Evolutionary conservation across 1,284 basidiomycete genomes (phyloP).

Genomic region (Austropuccinia psidii): DNA sequence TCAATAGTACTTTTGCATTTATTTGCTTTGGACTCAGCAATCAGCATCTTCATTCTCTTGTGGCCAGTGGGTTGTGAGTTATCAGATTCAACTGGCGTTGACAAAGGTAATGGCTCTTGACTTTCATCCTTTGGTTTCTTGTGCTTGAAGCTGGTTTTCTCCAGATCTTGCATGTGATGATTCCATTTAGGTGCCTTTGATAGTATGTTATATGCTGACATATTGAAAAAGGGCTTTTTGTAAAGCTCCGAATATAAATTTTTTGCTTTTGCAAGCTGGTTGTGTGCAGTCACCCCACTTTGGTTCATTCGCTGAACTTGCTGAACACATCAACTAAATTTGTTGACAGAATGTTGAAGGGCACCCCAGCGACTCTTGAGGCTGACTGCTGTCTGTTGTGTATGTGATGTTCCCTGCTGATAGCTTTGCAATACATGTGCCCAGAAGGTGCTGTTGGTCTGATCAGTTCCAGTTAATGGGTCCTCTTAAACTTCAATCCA

Average conservation of each 20-base stretch:
- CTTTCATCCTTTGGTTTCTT: background rate
- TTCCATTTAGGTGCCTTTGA: background rate
- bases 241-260: background rate
- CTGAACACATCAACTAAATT: background rate
- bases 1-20: too few relatives aligned
- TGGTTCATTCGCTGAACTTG: background rate
- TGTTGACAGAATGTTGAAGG: background rate
- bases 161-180: background rate
- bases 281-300: background rate
- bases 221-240: background rate
- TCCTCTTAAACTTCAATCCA: too few relatives aligned
- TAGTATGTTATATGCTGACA: background rate
- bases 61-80: too few relatives aligned
- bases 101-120: background rate
- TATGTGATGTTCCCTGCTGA: too few relatives aligned
- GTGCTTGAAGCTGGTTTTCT: too few relatives aligned
- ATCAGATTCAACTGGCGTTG: too few relatives aligned
- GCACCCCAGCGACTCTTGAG: background rate
- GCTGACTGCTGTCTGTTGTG: too few relatives aligned
- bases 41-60: too few relatives aligned
- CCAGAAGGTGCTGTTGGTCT: too few relatives aligned
- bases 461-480: too few relatives aligned
- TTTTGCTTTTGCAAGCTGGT: background rate
- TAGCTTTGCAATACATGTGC: too few relatives aligned
- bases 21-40: too few relatives aligned